Base-by-base conservation (phyloP, 2,329 filamentous ascomycete species). In the Aschersonia sp. region DNA sequence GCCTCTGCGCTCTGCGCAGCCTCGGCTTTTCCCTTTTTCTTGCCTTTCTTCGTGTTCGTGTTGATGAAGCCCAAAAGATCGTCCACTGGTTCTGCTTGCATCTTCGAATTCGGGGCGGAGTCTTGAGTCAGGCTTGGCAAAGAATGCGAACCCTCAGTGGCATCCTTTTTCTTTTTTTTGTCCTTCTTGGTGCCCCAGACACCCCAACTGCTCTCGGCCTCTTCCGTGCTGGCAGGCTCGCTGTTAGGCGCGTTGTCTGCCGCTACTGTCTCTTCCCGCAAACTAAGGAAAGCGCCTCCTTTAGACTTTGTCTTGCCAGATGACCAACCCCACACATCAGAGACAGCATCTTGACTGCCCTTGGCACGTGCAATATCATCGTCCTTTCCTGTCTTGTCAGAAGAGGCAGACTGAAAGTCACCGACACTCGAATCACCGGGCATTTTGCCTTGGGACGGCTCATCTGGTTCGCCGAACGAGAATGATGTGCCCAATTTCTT, bases 391-490 rank as follows among this genome's bases (percentile, higher is more conserved):
- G 70, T 72, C 52, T 71, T 75, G 40, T 56, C 44, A 32, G 58
- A 54, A 6, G 54, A 42, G 28, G 55, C 51, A 43, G 65, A 62
- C 30, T 58, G 59, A 51, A 61, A 58, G 30, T 53, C 59, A 20
- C 62, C 63, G 2, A 61, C 57, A 42, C 59, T 58, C 45, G 65
- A 9, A 42, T 48, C 46, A 4, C 35, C 41, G n/a, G 61, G 43
- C 65, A 63, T 47, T 65, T 65, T 32, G 60, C 52, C 38, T 46
- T 65, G 63, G 40, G 55, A 49, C 46, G 65, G 35, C 9, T 66
- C 66, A 48, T 66, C 72, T 29, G 72, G 56, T n/a, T 61, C 56
- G 29, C 71, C 72, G 51, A 78, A 77, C n/a, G 65, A 61, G 49
- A 74, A 66, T 4, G 58, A 61, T 1, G 64, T 59, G 45, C 67